Base-by-base conservation (phyloP, 441 rosid species). In the Pelargonium myrrhifolium region DNA sequence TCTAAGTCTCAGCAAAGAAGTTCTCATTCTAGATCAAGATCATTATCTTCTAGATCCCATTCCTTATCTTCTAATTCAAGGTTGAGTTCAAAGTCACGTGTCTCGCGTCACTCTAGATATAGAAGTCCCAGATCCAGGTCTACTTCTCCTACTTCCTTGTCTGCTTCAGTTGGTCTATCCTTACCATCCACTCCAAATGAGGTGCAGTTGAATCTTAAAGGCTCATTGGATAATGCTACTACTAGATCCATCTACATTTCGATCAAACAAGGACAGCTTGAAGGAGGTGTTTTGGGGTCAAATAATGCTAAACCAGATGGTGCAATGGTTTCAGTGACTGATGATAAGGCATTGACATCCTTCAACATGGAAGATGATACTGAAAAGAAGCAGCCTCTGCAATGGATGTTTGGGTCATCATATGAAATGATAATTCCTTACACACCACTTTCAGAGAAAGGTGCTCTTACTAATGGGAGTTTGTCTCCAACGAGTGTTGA, bases 141-240 rank as follows among this genome's bases (percentile, higher is more conserved):
- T 42, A 70, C 56, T 70, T 73, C 82, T 61, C 74, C 55, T 20
- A 64, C 73, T 71, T 67, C 86, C 56, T 74, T 76, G 61, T 75
- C 80, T 66, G 72, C 40, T 55, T 77, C 83, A 47, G 58, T 15
- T 64, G 68, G 65, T 43, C 66, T 1, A 40, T 65, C 77, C 49
- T 72, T 66, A 68, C 79, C 74, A 0, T 73, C 81, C 45, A 65
- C 76, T 35, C 75, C 76, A 67, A 73, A 75, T 22, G 79, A 75
- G 72, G 75, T 28, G 66, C 76, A 68, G 65, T 18, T 68, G 61
- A 74, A 65, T 71, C 51, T 9, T 70, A 62, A 78, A 47, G 72
- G 75, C 65, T 66, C 69, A 55, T 37, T 68, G 69, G 79, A 63
- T 66, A 65, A 68, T 61, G 75, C 68, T 65, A 68, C 62, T 6